Conservation (phyloP, 768 basidiomycete genomes). For the Tylopilus subfusipes region DNA sequence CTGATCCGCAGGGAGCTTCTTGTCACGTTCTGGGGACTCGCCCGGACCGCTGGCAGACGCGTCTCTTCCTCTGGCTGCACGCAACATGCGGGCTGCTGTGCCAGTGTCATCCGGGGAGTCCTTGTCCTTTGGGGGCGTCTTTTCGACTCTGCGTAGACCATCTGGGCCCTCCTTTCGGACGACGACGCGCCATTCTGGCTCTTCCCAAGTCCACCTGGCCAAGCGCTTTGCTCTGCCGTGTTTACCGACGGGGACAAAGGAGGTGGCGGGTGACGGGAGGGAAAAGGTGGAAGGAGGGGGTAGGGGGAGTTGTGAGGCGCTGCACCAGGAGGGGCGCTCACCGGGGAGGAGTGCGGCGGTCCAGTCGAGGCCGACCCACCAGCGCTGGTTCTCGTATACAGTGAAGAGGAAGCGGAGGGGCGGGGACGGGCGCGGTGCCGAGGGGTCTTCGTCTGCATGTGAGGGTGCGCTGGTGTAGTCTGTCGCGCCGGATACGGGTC, state of each 20-base stretch:
- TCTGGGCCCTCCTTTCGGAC: conserved; percentile 53
- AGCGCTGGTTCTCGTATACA: conserved; percentile 91
- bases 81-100: conserved; percentile 43
- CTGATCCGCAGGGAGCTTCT: conserved; percentile 20
- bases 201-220: conserved; percentile 87
- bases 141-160: conserved; percentile 52
- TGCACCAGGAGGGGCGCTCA: conserved; percentile 88
- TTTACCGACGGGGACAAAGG: conserved; percentile 50
- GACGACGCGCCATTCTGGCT: conserved; percentile 84
- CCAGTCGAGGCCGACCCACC: conserved; percentile 99
- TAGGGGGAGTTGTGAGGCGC: conserved; percentile 52
- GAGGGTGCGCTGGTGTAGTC: conserved; percentile 19
- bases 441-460: conserved; percentile 5
- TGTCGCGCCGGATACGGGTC: conserved; percentile 20
- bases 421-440: conserved; percentile 22
- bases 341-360: conserved; percentile 86
- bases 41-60: conserved; percentile 9
- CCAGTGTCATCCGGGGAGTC: conserved; percentile 43
- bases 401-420: conserved; percentile 77
- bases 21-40: conserved; percentile 24
- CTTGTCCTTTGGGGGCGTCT: conserved; percentile 49
- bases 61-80: conserved; percentile 51
- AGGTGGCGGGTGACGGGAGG: conserved; percentile 59
- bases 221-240: conserved; percentile 59
- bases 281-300: conserved; percentile 68